Conservation (phyloP, 352 stramenopile genomes). For the Phytopythium mirpurense region DNA sequence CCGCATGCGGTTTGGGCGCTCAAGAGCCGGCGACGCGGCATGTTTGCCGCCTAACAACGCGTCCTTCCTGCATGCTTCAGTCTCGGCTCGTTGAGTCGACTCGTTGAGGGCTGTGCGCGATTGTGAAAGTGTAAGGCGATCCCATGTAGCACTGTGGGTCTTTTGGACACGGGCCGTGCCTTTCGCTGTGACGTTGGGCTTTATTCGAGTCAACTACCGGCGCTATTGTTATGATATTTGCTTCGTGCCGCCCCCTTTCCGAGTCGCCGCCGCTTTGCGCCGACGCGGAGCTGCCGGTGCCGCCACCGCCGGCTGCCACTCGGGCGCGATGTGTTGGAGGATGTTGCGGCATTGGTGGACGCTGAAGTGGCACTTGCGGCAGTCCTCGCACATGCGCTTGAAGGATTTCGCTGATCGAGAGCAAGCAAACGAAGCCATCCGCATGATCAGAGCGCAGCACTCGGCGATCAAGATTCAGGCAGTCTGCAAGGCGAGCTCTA, state of each 20-base stretch:
- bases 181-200: neutral
- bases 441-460: too few relatives aligned
- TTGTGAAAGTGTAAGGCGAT: slow-evolving; percentile 1
- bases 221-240: neutral
- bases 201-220: neutral
- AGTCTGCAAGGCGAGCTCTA: neutral
- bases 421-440: too few relatives aligned
- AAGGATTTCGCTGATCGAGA: slow-evolving; percentile 22
- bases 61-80: slow-evolving; percentile 1
- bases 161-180: neutral
- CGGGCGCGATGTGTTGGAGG: slow-evolving; percentile 56
- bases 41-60: neutral
- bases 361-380: slow-evolving; percentile 60
- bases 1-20: neutral
- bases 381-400: slow-evolving; percentile 67
- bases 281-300: slow-evolving; percentile 18
- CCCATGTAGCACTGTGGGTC: neutral
- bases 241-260: neutral
- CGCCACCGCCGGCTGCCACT: slow-evolving; percentile 43
- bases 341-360: slow-evolving; percentile 61
- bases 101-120: neutral
- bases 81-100: slow-evolving; percentile 1
- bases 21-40: neutral
- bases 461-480: too few relatives aligned
- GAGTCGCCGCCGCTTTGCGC: slow-evolving; percentile 14